These are phyloP conservation scores for Pyrus communis DNA, from an alignment of 306 rosid species.

Conservation along the genomic window DNA sequence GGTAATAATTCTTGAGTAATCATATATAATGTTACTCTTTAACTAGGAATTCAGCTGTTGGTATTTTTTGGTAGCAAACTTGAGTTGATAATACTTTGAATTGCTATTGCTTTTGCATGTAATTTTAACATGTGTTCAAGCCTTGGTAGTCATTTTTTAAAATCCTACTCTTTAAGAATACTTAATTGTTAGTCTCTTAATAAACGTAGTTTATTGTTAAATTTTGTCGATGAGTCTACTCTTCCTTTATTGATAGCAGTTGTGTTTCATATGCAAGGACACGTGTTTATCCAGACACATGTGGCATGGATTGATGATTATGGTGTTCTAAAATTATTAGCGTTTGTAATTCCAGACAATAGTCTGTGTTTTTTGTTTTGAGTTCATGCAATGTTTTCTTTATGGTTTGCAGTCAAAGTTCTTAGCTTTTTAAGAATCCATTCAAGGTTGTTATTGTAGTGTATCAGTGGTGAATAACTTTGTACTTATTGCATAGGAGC, in stretches of 20 bases:
- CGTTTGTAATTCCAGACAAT: background rate
- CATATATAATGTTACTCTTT: background rate
- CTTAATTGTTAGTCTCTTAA: background rate
- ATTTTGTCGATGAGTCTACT: background rate
- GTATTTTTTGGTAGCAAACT: background rate
- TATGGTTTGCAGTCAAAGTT: background rate
- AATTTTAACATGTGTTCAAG: background rate
- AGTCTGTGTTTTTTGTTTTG: background rate
- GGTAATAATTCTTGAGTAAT: conserved; percentile 33
- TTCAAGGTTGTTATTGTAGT: background rate
- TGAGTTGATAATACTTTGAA: background rate
- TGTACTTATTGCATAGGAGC: background rate
- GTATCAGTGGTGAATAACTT: background rate
- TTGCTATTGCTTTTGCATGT: background rate
- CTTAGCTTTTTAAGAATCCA: background rate
- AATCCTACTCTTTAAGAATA: background rate
- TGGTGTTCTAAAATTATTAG: background rate
- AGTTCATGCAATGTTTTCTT: background rate
- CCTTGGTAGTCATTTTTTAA: background rate
- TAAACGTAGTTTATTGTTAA: background rate
- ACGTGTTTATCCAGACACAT: background rate
- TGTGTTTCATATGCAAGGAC: background rate
- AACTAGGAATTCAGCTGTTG: background rate
- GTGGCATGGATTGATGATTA: background rate
- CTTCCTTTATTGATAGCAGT: background rate